phyloP scores from a whole-genome alignment of 495 filamentous ascomycete species.

The Hypoxylon subgilvum region DNA sequence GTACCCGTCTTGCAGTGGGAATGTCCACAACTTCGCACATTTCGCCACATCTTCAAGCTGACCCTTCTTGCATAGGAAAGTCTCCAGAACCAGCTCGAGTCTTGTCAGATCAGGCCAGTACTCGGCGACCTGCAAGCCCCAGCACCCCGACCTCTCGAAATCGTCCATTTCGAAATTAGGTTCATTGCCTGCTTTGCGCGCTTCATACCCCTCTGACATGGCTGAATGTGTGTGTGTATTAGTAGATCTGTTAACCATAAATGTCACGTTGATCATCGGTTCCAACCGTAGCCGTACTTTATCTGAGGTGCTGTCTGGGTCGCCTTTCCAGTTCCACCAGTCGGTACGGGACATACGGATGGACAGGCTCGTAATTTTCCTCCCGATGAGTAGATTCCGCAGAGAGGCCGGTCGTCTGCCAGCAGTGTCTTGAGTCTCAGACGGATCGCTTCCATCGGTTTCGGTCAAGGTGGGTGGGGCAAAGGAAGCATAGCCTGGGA shows the following conservation, averaged over 20 bases:
- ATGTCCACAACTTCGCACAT: slow-evolving; percentile 42
- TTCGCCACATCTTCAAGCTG: slow-evolving; percentile 37
- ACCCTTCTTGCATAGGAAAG: slow-evolving; percentile 26
- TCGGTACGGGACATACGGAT: slow-evolving; percentile 40
- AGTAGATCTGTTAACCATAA: background rate
- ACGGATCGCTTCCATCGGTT: background rate
- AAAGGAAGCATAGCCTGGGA: slow-evolving; percentile 28
- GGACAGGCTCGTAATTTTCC: slow-evolving; percentile 37
- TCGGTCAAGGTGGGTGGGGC: background rate
- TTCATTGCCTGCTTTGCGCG: slow-evolving; percentile 30
- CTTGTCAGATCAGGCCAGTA: slow-evolving; percentile 38
- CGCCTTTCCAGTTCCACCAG: slow-evolving; percentile 38
- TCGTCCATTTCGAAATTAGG: slow-evolving; percentile 37
- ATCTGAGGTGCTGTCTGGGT: background rate
- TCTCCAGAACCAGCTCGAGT: slow-evolving; percentile 38
- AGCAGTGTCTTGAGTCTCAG: background rate
- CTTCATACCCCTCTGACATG: slow-evolving; percentile 35
- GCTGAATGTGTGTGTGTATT: slow-evolving; percentile 21
- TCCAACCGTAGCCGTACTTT: slow-evolving; percentile 34
- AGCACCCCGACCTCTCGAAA: slow-evolving; percentile 36
- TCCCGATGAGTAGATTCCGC: slow-evolving; percentile 30
- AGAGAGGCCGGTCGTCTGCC: background rate
- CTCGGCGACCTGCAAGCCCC: slow-evolving; percentile 34
- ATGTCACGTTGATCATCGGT: slow-evolving; percentile 40
- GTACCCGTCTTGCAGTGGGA: slow-evolving; percentile 28